A percentile compares a stretch with the other conserved stretches of the same genome.
These are phyloP conservation scores for Pezicula neosporulosa DNA, from an alignment of 2,329 filamentous ascomycete species.

Conservation along the genomic window DNA sequence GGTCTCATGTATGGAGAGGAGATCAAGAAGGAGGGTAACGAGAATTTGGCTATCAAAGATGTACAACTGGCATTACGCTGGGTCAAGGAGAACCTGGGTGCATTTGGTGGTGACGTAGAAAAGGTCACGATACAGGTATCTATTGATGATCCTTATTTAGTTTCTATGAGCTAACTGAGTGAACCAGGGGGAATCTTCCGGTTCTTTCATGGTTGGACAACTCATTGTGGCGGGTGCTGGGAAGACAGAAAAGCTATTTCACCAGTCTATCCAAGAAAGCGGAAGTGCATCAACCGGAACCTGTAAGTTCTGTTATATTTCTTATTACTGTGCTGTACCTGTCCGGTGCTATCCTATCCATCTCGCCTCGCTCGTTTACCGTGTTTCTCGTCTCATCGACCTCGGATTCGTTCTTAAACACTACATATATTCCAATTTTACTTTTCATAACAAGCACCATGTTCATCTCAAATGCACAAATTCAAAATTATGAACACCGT, in stretches of 20 bases:
- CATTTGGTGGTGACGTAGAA: slow-evolving; percentile 30
- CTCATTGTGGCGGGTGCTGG: slow-evolving; percentile 37
- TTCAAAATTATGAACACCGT: too few species aligned
- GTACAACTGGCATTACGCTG: slow-evolving; percentile 55
- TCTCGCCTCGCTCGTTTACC: too few species aligned
- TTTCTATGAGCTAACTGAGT: slow-evolving; percentile 37
- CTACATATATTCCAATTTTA: too few species aligned
- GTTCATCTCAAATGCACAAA: too few species aligned
- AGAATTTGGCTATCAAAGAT: slow-evolving; percentile 62
- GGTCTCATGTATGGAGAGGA: slow-evolving; percentile 61
- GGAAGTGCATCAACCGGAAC: neutral
- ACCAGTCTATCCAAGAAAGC: slow-evolving; percentile 1
- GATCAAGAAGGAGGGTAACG: slow-evolving; percentile 45
- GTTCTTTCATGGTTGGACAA: slow-evolving; percentile 40
- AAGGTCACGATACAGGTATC: neutral
- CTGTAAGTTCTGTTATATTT: neutral
- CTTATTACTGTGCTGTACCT: too few species aligned
- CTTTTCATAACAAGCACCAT: too few species aligned
- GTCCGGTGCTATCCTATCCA: too few species aligned
- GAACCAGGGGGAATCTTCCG: slow-evolving; percentile 42
- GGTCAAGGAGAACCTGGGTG: slow-evolving; percentile 52
- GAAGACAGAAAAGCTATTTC: neutral
- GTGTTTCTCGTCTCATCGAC: too few species aligned
- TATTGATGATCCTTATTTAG: neutral
- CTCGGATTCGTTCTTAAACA: too few species aligned